These are phyloP conservation scores for Torulaspora franciscae DNA, from an alignment of 805 yeast species.

Conservation along the genomic window DNA sequence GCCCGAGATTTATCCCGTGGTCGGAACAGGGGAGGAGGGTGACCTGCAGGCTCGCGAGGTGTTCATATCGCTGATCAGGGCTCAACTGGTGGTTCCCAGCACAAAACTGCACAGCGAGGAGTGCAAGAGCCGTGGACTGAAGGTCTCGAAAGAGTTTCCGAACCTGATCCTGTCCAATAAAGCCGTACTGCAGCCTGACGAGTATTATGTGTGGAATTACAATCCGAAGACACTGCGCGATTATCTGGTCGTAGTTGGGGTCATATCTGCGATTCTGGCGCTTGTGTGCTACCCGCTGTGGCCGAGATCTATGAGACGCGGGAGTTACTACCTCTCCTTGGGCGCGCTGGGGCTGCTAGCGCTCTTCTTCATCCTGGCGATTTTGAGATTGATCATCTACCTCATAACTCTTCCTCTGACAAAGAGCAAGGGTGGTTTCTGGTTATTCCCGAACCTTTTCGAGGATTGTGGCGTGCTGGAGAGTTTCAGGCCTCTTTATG, in stretches of 20 bases:
- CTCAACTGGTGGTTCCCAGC: conserved; percentile 71
- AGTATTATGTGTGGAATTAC: conserved; percentile 81
- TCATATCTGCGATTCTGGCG: conserved; percentile 59
- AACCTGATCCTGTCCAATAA: conserved; percentile 49
- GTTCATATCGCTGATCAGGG: conserved; percentile 63
- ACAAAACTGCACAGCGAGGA: conserved; percentile 65
- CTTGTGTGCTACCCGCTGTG: conserved; percentile 85
- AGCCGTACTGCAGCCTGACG: conserved; percentile 58
- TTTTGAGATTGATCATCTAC: conserved; percentile 67
- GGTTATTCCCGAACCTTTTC: conserved; percentile 94
- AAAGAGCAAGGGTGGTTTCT: conserved; percentile 63
- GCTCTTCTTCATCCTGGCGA: conserved; percentile 69
- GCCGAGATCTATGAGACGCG: conserved; percentile 85
- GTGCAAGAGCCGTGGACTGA: conserved; percentile 55
- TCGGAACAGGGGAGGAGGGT: conserved; percentile 28
- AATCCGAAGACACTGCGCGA: conserved; percentile 55
- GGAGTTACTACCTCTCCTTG: conserved; percentile 87
- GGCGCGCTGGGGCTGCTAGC: conserved; percentile 68
- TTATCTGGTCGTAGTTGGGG: conserved; percentile 36
- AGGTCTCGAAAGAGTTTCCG: conserved; percentile 62
- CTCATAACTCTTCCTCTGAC: conserved; percentile 37
- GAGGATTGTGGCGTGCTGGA: conserved; percentile 93
- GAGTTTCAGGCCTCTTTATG: conserved; percentile 85
- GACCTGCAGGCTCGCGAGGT: conserved; percentile 55
- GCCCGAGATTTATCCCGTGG: conserved; percentile 44